These are phyloP conservation scores for Francoa sonchifolia DNA, from an alignment of 441 rosid species.

Conservation along the genomic window DNA sequence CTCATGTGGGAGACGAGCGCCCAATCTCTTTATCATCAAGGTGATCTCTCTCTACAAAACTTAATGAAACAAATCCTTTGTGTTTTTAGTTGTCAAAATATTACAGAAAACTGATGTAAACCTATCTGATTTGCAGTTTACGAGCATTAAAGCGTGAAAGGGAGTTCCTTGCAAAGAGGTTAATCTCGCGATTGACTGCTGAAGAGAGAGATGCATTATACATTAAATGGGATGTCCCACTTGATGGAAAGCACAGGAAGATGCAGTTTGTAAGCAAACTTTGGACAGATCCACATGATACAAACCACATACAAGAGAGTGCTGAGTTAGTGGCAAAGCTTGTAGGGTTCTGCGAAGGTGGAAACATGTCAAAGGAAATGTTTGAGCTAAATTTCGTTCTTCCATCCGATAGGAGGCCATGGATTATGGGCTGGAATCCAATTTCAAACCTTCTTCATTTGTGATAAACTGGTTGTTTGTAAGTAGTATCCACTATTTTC, in stretches of 20 bases:
- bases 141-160: constrained; percentile 81
- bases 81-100: not conserved
- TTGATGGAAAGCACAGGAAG: constrained; percentile 92
- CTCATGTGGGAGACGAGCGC: constrained; percentile 54
- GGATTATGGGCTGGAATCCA: constrained; percentile 89
- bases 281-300: constrained; percentile 86
- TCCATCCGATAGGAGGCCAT: constrained; percentile 73
- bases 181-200: constrained; percentile 43
- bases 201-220: constrained; percentile 81
- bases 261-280: constrained; percentile 84
- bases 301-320: constrained; percentile 76
- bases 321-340: constrained; percentile 92
- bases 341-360: constrained; percentile 83
- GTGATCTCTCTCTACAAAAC: constrained; percentile 19
- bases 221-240: constrained; percentile 79
- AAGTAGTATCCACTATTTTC: constrained; percentile 11
- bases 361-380: constrained; percentile 89
- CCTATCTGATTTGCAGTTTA: constrained; percentile 30
- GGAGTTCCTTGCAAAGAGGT: constrained; percentile 82
- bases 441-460: constrained; percentile 79
- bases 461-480: constrained; percentile 20
- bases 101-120: not conserved
- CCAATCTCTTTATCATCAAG: constrained; percentile 68
- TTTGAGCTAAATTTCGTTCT: constrained; percentile 85
- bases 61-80: not conserved